Evolutionary conservation across 2,329 filamentous ascomycete genomes (phyloP).

Genomic region (Botryotinia convoluta): DNA sequence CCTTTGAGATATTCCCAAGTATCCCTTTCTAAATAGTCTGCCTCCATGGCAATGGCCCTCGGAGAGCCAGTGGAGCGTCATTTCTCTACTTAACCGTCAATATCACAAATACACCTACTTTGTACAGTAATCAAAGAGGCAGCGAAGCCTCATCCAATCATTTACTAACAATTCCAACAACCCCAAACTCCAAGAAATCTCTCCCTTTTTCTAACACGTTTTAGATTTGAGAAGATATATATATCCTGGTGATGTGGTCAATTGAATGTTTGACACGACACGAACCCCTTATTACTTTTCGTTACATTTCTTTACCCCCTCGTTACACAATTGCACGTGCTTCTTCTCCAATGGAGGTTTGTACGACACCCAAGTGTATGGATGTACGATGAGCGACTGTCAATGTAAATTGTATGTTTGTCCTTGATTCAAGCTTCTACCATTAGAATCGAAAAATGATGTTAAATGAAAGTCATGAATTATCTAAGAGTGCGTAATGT

Average conservation of each 20-base stretch:
- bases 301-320: not conserved
- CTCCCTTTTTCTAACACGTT: not conserved
- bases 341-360: no score
- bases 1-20: not conserved
- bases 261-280: not conserved
- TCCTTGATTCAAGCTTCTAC: not conserved
- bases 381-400: rapidly evolving
- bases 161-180: not conserved
- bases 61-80: not conserved
- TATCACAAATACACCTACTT: not conserved
- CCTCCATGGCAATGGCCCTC: not conserved
- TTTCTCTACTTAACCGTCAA: not conserved
- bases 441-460: no score
- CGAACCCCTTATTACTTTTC: conserved; percentile 1
- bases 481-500: not conserved
- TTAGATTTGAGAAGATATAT: not conserved
- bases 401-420: rapidly evolving
- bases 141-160: not conserved
- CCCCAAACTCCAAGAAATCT: not conserved
- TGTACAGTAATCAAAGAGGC: not conserved
- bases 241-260: not conserved
- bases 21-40: not conserved
- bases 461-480: not conserved
- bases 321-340: not conserved
- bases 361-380: not conserved